Percentiles rank a stretch among this genome's conserved stretches.
Evolutionary conservation across 176 grass and related monocot genomes (phyloP).

Genomic region (Chloris gayana): DNA sequence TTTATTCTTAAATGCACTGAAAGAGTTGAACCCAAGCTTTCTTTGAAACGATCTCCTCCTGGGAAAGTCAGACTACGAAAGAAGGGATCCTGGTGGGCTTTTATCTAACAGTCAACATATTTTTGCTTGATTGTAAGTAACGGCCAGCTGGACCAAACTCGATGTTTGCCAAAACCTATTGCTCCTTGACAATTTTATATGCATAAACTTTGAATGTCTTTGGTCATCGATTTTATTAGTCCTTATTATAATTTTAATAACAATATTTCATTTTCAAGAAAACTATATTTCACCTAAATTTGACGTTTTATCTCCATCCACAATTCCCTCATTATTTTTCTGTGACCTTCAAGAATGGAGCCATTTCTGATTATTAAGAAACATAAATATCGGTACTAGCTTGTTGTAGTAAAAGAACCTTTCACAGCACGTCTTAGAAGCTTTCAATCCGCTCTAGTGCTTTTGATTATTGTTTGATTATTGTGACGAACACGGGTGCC

Average conservation of each 20-base stretch:
- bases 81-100: background rate
- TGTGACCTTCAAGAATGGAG: background rate
- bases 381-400: background rate
- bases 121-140: background rate
- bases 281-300: background rate
- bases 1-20: too few species aligned
- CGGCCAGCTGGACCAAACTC: background rate
- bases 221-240: background rate
- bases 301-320: background rate
- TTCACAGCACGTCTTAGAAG: background rate
- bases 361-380: background rate
- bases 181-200: background rate
- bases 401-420: background rate
- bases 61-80: too few species aligned
- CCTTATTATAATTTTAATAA: background rate
- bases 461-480: background rate
- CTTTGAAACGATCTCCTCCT: background rate
- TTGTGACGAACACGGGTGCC: slow-evolving; percentile 2
- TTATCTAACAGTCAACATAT: background rate
- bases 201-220: background rate
- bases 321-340: background rate
- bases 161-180: too few species aligned
- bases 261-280: background rate
- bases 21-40: background rate
- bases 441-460: background rate